A percentile compares a stretch with the other conserved stretches of the same genome.
These are phyloP conservation scores for Rhodotorula sp. DNA, from an alignment of 1,284 basidiomycete genomes.

Conservation along the genomic window DNA sequence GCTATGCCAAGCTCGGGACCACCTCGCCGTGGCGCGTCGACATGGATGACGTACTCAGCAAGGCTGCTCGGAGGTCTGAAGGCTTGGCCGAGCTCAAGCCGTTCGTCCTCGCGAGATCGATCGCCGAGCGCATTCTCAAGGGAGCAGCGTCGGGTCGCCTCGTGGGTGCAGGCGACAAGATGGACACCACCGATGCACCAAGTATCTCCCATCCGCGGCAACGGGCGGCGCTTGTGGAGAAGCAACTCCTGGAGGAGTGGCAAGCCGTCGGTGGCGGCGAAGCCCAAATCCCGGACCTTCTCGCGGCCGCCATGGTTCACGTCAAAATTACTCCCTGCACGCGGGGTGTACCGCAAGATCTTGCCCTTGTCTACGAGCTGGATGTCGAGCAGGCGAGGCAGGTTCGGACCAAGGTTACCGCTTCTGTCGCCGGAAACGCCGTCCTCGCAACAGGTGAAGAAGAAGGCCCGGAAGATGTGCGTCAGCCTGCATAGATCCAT, in stretches of 20 bases:
- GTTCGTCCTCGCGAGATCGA: slow-evolving; percentile 7
- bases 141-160: too few relatives aligned
- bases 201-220: background rate
- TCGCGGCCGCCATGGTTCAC: slow-evolving; percentile 21
- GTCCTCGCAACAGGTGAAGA: slow-evolving; percentile 18
- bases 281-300: background rate
- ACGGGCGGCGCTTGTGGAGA: background rate
- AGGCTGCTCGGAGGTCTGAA: background rate
- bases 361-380: slow-evolving; percentile 23
- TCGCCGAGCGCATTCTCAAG: background rate
- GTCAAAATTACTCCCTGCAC: slow-evolving; percentile 28
- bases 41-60: slow-evolving; percentile 56
- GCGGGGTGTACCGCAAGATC: slow-evolving; percentile 39
- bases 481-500: background rate
- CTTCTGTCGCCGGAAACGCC: background rate
- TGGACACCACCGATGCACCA: background rate
- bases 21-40: slow-evolving; percentile 66
- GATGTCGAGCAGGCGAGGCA: background rate
- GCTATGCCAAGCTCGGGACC: slow-evolving; percentile 62
- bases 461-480: slow-evolving; percentile 28
- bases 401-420: slow-evolving; percentile 11
- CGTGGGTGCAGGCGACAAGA: background rate
- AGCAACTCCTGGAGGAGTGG: slow-evolving; percentile 4
- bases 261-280: background rate
- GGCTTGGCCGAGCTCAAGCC: background rate